phyloP scores from a whole-genome alignment of 2,329 filamentous ascomycete genomes.

The Colletotrichum cordylinicola region DNA sequence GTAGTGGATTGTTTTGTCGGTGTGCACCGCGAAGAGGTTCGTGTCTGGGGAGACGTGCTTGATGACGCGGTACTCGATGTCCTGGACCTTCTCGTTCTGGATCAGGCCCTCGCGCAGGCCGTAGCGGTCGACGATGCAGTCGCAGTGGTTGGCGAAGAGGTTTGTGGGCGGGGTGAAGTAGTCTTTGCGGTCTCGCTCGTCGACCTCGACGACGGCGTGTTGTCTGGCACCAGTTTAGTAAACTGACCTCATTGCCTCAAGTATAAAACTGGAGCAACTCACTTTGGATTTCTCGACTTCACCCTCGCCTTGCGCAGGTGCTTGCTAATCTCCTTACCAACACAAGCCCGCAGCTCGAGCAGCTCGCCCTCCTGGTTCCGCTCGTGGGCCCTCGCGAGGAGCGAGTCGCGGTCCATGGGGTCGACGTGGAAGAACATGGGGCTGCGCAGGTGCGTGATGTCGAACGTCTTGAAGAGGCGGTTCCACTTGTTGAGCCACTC shows the following conservation, averaged over 20 bases:
- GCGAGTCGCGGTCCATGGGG: slow-evolving; percentile 74
- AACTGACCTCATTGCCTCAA: background rate
- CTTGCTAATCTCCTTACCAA: slow-evolving; percentile 82
- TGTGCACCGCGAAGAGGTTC: slow-evolving; percentile 70
- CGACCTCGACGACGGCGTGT: slow-evolving; percentile 57
- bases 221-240: slow-evolving; percentile 31
- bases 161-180: slow-evolving; percentile 70
- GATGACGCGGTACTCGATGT: slow-evolving; percentile 65
- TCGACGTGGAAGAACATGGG: slow-evolving; percentile 87
- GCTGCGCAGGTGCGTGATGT: slow-evolving; percentile 75
- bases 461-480: slow-evolving; percentile 68
- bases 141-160: slow-evolving; percentile 68
- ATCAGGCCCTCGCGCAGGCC: slow-evolving; percentile 61
- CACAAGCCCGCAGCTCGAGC: slow-evolving; percentile 74
- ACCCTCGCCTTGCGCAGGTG: slow-evolving; percentile 64
- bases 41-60: slow-evolving; percentile 49
- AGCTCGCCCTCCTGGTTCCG: slow-evolving; percentile 67
- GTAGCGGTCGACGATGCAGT: slow-evolving; percentile 63
- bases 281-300: slow-evolving; percentile 21
- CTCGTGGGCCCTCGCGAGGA: slow-evolving; percentile 72
- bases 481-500: slow-evolving; percentile 78
- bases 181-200: slow-evolving; percentile 71
- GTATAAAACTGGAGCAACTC: slow-evolving; percentile 14
- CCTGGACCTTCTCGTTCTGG: slow-evolving; percentile 61
- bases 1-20: slow-evolving; percentile 58